Percentiles rank a stretch among this genome's conserved stretches.
Conservation (phyloP, 768 basidiomycete species). For the Chalciporus pseudorubinellus region DNA sequence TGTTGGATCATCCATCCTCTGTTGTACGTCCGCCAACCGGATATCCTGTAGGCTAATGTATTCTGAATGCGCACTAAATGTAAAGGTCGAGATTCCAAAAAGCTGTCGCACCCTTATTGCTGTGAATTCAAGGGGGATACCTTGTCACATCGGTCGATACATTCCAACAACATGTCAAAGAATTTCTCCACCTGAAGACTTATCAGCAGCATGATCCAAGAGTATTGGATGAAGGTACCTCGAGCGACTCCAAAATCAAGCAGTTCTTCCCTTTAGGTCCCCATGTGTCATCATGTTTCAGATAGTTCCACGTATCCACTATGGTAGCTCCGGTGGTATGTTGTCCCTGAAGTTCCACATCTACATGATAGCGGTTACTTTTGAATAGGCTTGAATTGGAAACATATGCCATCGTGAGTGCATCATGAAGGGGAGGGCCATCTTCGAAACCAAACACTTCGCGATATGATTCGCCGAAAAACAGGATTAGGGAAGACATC, state of each 20-base stretch:
- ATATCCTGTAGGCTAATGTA: background rate
- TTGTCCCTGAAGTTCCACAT: constrained; percentile 70
- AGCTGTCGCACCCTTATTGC: constrained; percentile 1
- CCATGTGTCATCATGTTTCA: constrained; percentile 62
- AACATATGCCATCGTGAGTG: constrained; percentile 77
- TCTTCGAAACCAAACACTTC: constrained; percentile 77
- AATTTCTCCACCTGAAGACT: constrained; percentile 54
- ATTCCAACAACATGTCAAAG: constrained; percentile 63
- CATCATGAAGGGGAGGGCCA: constrained; percentile 87
- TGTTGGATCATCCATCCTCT: background rate
- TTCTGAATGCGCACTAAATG: background rate
- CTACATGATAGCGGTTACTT: constrained; percentile 67
- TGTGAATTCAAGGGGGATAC: constrained; percentile 56
- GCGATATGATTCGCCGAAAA: constrained; percentile 72
- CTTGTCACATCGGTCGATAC: constrained; percentile 54
- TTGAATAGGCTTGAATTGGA: constrained; percentile 65
- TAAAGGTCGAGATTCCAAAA: background rate
- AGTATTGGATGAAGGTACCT: constrained; percentile 44
- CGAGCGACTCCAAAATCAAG: constrained; percentile 59
- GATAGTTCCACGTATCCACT: constrained; percentile 73
- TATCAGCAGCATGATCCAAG: constrained; percentile 2
- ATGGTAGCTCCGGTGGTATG: constrained; percentile 76
- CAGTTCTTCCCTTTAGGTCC: constrained; percentile 75
- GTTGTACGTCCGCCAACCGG: background rate
- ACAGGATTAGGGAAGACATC: constrained; percentile 69